A percentile compares a stretch with the other conserved stretches of the same genome.
phyloP scores from a whole-genome alignment of 371 early-diverging fungal species.

The Apophysomyces sp. region DNA sequence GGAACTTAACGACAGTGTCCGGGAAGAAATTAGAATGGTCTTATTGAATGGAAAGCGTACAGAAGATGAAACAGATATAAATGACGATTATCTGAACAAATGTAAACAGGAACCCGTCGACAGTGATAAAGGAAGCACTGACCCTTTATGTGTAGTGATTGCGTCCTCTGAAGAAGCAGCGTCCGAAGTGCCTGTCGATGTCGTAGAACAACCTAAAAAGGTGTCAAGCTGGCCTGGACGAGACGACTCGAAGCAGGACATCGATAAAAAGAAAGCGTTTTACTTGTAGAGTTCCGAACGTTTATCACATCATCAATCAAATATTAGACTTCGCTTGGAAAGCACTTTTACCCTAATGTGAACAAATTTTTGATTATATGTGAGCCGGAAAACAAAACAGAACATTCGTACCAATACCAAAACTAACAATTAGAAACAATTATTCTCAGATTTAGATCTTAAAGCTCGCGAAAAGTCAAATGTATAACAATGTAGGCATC shows the following conservation, averaged over 20 bases:
- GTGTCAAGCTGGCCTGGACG: not conserved
- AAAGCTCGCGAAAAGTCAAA: too few species aligned
- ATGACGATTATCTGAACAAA: conserved; percentile 40
- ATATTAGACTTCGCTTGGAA: too few species aligned
- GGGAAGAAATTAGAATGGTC: conserved; percentile 42
- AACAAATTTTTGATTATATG: too few species aligned
- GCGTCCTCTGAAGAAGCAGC: not conserved
- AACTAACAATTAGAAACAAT: too few species aligned
- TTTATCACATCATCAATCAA: not conserved
- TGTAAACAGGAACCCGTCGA: conserved; percentile 16
- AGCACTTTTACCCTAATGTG: too few species aligned
- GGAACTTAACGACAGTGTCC: conserved; percentile 25
- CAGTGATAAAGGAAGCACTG: not conserved
- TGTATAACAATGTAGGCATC: too few species aligned
- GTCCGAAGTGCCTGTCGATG: not conserved
- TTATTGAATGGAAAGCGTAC: conserved; percentile 21
- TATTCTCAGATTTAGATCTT: too few species aligned
- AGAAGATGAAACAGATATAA: conserved; percentile 20
- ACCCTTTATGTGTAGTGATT: not conserved
- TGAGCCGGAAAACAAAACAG: too few species aligned
- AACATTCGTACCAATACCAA: too few species aligned
- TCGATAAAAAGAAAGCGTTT: conserved; percentile 4
- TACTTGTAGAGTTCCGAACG: not conserved
- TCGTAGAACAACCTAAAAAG: not conserved
- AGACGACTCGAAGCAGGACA: not conserved